phyloP scores from a whole-genome alignment of 331 rosid species.

The Ulmus americana region DNA sequence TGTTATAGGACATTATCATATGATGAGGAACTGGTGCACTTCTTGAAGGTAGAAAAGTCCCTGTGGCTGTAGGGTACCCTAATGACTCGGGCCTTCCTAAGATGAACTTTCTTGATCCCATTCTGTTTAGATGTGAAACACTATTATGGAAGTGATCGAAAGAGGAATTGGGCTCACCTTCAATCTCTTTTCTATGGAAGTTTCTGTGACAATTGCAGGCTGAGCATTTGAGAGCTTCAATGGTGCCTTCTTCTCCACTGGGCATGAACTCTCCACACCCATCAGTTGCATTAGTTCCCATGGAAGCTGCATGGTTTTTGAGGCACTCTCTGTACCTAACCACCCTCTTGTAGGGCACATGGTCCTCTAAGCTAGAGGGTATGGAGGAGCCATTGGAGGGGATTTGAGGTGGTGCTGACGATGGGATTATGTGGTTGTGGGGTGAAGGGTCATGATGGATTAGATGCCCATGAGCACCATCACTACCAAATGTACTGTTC shows the following conservation, averaged over 20 bases:
- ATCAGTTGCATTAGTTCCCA: conserved; percentile 84
- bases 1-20: conserved; percentile 62
- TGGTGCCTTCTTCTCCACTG: conserved; percentile 59
- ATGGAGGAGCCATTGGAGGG: conserved; percentile 37
- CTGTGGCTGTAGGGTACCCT: conserved; percentile 38
- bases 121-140: conserved; percentile 25
- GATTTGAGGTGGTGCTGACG: conserved; percentile 27
- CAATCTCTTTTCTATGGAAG: conserved; percentile 70
- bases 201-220: conserved; percentile 86
- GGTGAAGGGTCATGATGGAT: conserved; percentile 33
- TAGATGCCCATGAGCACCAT: conserved; percentile 38
- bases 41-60: conserved; percentile 43
- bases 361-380: conserved; percentile 18
- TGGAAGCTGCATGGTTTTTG: conserved; percentile 83
- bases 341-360: conserved; percentile 19
- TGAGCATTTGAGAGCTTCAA: conserved; percentile 70
- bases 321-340: conserved; percentile 67
- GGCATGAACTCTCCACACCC: conserved; percentile 97
- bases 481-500: conserved; percentile 39
- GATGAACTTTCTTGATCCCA: conserved; percentile 33
- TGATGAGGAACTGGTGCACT: conserved; percentile 38
- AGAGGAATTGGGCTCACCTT: conserved; percentile 33
- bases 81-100: conserved; percentile 33
- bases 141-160: conserved; percentile 18
- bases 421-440: conserved; percentile 33